A percentile compares a stretch with the other conserved stretches of the same genome.
phyloP scores from a whole-genome alignment of 176 grass and related monocot species.

The Oryza australiensis region DNA sequence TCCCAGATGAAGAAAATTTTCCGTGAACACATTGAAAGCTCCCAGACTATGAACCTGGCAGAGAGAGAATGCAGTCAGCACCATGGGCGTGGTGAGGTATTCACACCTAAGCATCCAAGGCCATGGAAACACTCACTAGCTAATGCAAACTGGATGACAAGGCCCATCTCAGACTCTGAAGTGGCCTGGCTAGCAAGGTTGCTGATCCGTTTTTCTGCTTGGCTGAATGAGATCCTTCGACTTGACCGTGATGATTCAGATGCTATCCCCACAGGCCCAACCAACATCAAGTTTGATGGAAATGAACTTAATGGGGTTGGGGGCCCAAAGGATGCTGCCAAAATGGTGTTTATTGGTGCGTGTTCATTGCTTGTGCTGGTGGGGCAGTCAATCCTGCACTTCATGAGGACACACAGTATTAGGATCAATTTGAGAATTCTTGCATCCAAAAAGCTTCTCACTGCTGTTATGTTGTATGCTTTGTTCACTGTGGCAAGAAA shows the following conservation, averaged over 20 bases:
- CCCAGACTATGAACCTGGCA: slow-evolving; percentile 24
- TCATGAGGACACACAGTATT: slow-evolving; percentile 57
- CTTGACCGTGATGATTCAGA: slow-evolving; percentile 37
- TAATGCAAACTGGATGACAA: slow-evolving; percentile 62
- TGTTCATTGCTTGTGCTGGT: slow-evolving; percentile 49
- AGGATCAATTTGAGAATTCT: slow-evolving; percentile 75
- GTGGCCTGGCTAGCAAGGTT: slow-evolving; percentile 62
- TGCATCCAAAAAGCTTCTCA: slow-evolving; percentile 62
- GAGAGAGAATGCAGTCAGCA: slow-evolving; percentile 26
- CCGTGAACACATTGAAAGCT: slow-evolving; percentile 41
- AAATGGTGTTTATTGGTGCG: slow-evolving; percentile 34
- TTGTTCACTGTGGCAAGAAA: slow-evolving; percentile 36
- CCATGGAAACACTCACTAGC: slow-evolving; percentile 26
- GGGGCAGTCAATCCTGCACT: slow-evolving; percentile 50
- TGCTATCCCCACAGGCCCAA: slow-evolving; percentile 26
- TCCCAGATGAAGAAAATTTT: slow-evolving; percentile 66
- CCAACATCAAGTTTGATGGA: slow-evolving; percentile 46
- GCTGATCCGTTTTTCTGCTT: slow-evolving; percentile 61
- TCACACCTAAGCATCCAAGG: slow-evolving; percentile 66
- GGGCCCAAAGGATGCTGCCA: slow-evolving; percentile 63
- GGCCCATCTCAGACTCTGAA: slow-evolving; percentile 72
- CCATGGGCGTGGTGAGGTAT: slow-evolving; percentile 48
- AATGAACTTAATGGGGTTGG: slow-evolving; percentile 47
- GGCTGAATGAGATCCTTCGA: slow-evolving; percentile 56
- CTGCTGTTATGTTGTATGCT: slow-evolving; percentile 27